A percentile compares a stretch with the other conserved stretches of the same genome.
Evolutionary conservation across 805 yeast species (phyloP).

Genomic region (Barnettozyma pratensis): DNA sequence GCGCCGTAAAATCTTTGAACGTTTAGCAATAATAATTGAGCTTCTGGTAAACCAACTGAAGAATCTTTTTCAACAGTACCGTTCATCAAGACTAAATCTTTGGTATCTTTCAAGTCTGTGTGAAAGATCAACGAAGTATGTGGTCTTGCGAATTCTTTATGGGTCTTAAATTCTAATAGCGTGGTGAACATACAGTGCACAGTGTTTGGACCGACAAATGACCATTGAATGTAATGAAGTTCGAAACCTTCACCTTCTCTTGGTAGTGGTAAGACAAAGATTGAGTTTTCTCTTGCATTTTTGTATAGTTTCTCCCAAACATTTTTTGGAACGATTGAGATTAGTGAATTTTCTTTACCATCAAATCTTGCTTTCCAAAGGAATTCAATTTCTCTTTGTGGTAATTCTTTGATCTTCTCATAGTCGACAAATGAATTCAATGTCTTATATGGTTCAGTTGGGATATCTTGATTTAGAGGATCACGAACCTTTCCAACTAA

Average conservation of each 20-base stretch:
- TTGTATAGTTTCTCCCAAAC: slow-evolving; percentile 60
- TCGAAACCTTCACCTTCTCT: slow-evolving; percentile 56
- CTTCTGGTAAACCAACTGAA: slow-evolving; percentile 62
- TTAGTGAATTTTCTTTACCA: slow-evolving; percentile 49
- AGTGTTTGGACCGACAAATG: slow-evolving; percentile 76
- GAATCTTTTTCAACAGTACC: slow-evolving; percentile 75
- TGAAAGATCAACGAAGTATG: slow-evolving; percentile 90
- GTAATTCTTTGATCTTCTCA: slow-evolving; percentile 55
- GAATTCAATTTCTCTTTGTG: slow-evolving; percentile 60
- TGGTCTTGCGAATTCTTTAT: slow-evolving; percentile 88
- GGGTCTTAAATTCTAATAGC: slow-evolving; percentile 85
- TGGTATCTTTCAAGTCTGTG: slow-evolving; percentile 58
- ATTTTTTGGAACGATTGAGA: slow-evolving; percentile 55
- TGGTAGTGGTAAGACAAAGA: slow-evolving; percentile 88
- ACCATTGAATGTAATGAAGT: slow-evolving; percentile 93
- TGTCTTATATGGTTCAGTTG: slow-evolving; percentile 60
- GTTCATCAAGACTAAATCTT: slow-evolving; percentile 74
- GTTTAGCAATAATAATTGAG: slow-evolving; percentile 70
- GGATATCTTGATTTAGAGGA: slow-evolving; percentile 34
- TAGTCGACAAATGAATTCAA: slow-evolving; percentile 66
- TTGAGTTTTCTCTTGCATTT: slow-evolving; percentile 69
- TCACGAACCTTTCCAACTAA: slow-evolving; percentile 25
- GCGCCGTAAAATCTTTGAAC: slow-evolving; percentile 84
- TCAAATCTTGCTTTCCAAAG: slow-evolving; percentile 89
- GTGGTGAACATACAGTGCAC: slow-evolving; percentile 89